Evolutionary conservation across 1,284 basidiomycete species (phyloP), one percentile per base, ranked within the genome.

Genomic region (Irpex lacteus): DNA sequence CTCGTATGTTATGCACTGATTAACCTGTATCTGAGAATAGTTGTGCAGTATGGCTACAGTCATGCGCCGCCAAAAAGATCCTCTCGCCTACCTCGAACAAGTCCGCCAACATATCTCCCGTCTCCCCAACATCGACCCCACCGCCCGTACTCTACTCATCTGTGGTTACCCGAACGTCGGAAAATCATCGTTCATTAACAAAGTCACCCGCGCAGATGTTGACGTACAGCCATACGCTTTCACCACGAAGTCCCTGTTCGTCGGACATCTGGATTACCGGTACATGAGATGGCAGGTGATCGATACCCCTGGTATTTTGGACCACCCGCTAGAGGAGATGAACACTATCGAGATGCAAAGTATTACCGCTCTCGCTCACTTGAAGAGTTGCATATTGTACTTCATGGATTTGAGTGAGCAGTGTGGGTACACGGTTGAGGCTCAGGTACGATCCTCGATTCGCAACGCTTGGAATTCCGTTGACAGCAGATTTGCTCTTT

Each of bases 261-360:
- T 98, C 69, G 96, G 96, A 1, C 96, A 98, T 78, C 85, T 98
- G 75, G 96, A 98, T 78, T 98, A 98, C 83, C 95, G 96, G 75
- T 98, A 98, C 80, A 85, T 98, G 70, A 87, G 96, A 68, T 98
- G 96, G 96, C 96, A 98, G 77, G 96, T 98, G 56, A 96, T 98
- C 72, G 95, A 96, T 82, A 97, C 95, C 49, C 95, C 95, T 9
- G 95, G 95, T 67, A 90, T 97, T 65, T 82, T 97, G 70, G 93
- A 94, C 74, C 95, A 97, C 76, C 96, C 96, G 1, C 84, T 98
- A 53, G 96, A 98, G 77, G 96, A 98, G 66, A 98, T 98, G 96
- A 98, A 98, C 83, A 98, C 96, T 65, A 98, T 98, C 70, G 96
- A 98, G 80, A 98, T 98, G 95, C 96, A 98, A 82, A 96, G 93